Conservation (phyloP, 2,329 filamentous ascomycete species). For the Grosmannia penicillata region DNA sequence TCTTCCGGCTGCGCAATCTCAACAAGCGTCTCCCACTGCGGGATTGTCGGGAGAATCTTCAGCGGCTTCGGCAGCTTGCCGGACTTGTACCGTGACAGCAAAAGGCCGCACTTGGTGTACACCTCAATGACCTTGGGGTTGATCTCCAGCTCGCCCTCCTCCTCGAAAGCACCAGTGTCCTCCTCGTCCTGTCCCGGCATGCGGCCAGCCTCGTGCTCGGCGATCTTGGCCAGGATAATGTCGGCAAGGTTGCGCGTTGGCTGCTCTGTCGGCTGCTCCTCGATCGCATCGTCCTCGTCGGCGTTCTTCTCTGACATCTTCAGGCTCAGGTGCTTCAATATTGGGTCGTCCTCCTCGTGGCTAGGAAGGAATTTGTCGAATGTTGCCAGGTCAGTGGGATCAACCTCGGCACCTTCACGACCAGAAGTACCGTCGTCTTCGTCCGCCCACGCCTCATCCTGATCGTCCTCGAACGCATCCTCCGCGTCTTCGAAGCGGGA, state of each 20-base stretch:
- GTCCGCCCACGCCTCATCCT: conserved; percentile 60
- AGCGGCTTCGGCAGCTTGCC: conserved; percentile 96
- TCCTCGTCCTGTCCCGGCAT: conserved; percentile 13
- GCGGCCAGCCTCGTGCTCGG: conserved; percentile 58
- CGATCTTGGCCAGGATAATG: conserved; percentile 87
- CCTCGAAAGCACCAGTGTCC: conserved; percentile 44
- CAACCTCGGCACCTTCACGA: conserved; percentile 71
- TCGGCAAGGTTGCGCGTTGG: conserved; percentile 68
- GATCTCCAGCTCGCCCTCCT: conserved; percentile 66
- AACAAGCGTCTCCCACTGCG: conserved; percentile 50
- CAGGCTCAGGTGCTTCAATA: conserved; percentile 42
- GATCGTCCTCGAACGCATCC: conserved; percentile 28
- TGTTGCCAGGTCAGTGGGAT: conserved; percentile 74
- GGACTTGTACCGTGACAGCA: conserved; percentile 78
- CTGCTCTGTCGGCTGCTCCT: not conserved
- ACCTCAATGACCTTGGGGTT: conserved; percentile 88
- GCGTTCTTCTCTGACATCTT: conserved; percentile 3
- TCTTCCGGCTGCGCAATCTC: conserved; percentile 38
- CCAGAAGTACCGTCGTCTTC: conserved; percentile 60
- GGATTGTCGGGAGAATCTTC: conserved; percentile 87
- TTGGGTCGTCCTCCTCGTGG: conserved; percentile 53
- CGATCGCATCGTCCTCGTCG: conserved; percentile 27
- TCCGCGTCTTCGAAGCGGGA: not conserved
- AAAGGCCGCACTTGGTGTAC: conserved; percentile 74
- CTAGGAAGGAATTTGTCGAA: conserved; percentile 82